Evolutionary conservation across 768 basidiomycete species (phyloP).

Genomic region (Scleroderma bovista): DNA sequence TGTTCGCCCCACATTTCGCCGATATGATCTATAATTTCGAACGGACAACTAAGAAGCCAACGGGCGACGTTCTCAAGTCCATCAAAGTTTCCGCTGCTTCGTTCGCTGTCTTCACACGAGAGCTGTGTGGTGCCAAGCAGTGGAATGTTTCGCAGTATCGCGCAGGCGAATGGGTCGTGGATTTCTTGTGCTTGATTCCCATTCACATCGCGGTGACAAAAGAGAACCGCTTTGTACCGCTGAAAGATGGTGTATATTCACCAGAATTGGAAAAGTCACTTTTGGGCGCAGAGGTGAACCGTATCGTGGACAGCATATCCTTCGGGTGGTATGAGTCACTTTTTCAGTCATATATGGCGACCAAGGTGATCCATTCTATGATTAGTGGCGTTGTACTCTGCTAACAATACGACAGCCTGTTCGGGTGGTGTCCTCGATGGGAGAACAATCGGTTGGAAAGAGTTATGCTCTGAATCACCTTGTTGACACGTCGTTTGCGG

Average conservation of each 20-base stretch:
- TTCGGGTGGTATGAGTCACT: constrained; percentile 65
- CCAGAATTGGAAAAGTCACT: constrained; percentile 45
- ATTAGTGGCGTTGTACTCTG: background rate
- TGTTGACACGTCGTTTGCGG: constrained; percentile 59
- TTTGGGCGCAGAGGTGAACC: constrained; percentile 52
- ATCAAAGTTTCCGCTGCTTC: constrained; percentile 27
- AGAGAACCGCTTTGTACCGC: constrained; percentile 56
- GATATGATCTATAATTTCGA: constrained; percentile 41
- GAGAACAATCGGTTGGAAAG: constrained; percentile 63
- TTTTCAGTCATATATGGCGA: constrained; percentile 56
- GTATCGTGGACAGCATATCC: constrained; percentile 50
- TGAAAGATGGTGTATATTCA: constrained; percentile 54
- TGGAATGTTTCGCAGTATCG: constrained; percentile 32
- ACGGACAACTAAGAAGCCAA: constrained; percentile 42
- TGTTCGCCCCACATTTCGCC: constrained; percentile 35
- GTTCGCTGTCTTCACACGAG: constrained; percentile 17
- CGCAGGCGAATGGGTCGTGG: constrained; percentile 55
- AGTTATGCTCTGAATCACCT: constrained; percentile 56
- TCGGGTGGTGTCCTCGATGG: constrained; percentile 64
- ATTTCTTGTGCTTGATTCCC: constrained; percentile 56
- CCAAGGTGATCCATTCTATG: constrained; percentile 34
- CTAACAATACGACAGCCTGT: constrained; percentile 38
- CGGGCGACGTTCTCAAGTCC: constrained; percentile 32
- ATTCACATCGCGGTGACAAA: constrained; percentile 57
- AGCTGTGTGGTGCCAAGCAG: constrained; percentile 1